Conservation (phyloP, 108 stramenopile species). For the Conticribra guillardii region DNA sequence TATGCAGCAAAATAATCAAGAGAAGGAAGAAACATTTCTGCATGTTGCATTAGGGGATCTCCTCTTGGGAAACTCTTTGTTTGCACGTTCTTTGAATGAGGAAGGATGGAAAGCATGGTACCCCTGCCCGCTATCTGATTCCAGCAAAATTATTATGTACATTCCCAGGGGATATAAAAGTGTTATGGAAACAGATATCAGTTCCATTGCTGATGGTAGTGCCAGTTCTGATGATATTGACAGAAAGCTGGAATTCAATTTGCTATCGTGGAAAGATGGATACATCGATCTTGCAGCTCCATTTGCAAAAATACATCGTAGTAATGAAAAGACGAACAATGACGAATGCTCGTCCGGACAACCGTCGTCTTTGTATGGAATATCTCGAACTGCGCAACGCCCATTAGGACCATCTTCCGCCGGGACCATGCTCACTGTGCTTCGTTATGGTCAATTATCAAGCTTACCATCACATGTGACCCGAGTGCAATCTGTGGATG, state of each 20-base stretch:
- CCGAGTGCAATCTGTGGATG: constrained; percentile 40
- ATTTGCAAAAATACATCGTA: constrained; percentile 14
- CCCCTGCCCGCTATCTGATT: constrained; percentile 50
- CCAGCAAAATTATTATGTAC: constrained; percentile 33
- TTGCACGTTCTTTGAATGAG: constrained; percentile 14
- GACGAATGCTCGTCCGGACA: not conserved
- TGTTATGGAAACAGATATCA: not conserved
- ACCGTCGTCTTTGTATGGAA: constrained; percentile 28
- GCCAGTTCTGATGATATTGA: not conserved
- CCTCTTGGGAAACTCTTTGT: constrained; percentile 30
- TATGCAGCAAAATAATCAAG: constrained; percentile 3
- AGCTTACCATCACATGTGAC: constrained; percentile 3
- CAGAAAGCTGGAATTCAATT: constrained; percentile 25
- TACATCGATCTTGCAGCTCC: constrained; percentile 37
- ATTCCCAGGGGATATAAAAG: constrained; percentile 24
- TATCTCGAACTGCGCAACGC: constrained; percentile 40
- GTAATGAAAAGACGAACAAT: not conserved
- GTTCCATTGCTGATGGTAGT: not conserved
- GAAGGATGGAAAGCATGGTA: constrained; percentile 48
- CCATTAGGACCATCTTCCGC: constrained; percentile 33
- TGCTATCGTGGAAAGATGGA: constrained; percentile 28
- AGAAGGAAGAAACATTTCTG: constrained; percentile 4
- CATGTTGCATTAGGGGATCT: constrained; percentile 44
- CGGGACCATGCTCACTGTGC: constrained; percentile 38
- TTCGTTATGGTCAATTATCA: constrained; percentile 21